These are phyloP conservation scores for Dictyophora rubrovolvata DNA, from an alignment of 768 basidiomycete genomes.

Conservation along the genomic window DNA sequence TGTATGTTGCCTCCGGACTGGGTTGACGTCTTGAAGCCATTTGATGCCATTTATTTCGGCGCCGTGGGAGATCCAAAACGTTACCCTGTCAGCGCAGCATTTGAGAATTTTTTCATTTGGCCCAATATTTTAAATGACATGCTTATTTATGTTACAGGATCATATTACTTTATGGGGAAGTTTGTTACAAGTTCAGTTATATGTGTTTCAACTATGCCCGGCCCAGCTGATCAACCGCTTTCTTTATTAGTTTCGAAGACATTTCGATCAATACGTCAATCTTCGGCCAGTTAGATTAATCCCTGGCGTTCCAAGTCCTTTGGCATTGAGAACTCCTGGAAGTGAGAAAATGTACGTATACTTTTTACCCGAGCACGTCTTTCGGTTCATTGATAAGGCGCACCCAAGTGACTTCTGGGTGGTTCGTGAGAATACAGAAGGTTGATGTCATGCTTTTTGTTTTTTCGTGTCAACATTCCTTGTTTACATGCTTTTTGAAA, in stretches of 20 bases:
- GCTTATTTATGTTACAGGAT: slow-evolving; percentile 33
- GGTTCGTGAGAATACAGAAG: slow-evolving; percentile 48
- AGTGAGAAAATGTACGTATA: slow-evolving; percentile 5
- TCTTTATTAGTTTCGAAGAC: slow-evolving; percentile 39
- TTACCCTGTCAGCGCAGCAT: background rate
- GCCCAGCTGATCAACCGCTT: too few species aligned
- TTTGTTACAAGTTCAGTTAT: slow-evolving; percentile 6
- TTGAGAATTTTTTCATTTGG: background rate
- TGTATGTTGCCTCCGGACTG: slow-evolving; percentile 37
- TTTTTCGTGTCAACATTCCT: background rate
- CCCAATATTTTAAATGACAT: background rate
- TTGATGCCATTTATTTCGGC: slow-evolving; percentile 40
- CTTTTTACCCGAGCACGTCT: background rate
- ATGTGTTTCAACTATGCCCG: background rate
- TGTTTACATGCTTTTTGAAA: background rate
- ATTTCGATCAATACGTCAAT: slow-evolving; percentile 42
- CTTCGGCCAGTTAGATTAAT: slow-evolving; percentile 40
- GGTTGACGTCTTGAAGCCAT: slow-evolving; percentile 28
- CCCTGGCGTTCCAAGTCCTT: slow-evolving; percentile 35
- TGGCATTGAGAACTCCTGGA: slow-evolving; percentile 33
- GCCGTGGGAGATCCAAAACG: slow-evolving; percentile 32
- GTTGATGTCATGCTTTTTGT: slow-evolving; percentile 32
- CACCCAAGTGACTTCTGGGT: slow-evolving; percentile 39
- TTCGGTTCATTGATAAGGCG: background rate
- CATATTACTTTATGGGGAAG: slow-evolving; percentile 46